Evolutionary conservation across 179 eudicot genomes (phyloP).

Genomic region (Gypsophila paniculata): DNA sequence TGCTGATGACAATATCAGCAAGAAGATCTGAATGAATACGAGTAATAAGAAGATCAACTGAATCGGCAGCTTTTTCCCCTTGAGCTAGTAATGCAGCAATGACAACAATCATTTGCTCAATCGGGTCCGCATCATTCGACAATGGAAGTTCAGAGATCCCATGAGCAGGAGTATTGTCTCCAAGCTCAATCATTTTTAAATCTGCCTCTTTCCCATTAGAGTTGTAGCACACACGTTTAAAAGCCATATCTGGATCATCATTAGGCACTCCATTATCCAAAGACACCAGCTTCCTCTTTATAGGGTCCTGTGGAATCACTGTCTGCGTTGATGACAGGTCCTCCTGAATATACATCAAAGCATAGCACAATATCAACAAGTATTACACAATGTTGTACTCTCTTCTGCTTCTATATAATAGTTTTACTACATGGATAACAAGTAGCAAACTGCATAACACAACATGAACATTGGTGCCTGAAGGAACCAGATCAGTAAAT

Average conservation of each 20-base stretch:
- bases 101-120: slow-evolving; percentile 88
- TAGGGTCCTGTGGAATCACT: slow-evolving; percentile 40
- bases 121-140: slow-evolving; percentile 49
- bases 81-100: slow-evolving; percentile 92
- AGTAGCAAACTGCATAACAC: not conserved
- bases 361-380: not conserved
- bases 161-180: slow-evolving; percentile 40
- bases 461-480: not conserved
- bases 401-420: not conserved
- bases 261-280: slow-evolving; percentile 45
- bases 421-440: not conserved
- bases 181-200: slow-evolving; percentile 34
- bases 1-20: slow-evolving; percentile 90
- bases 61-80: slow-evolving; percentile 92
- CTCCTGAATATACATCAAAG: slow-evolving; percentile 40
- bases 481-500: not conserved
- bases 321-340: slow-evolving; percentile 46
- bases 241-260: slow-evolving; percentile 40
- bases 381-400: not conserved
- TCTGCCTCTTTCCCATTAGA: slow-evolving; percentile 38
- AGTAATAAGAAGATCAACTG: slow-evolving; percentile 73
- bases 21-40: slow-evolving; percentile 80
- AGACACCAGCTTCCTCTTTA: slow-evolving; percentile 50
- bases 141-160: slow-evolving; percentile 51
- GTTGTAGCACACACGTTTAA: slow-evolving; percentile 58